Base-by-base conservation (phyloP, 495 filamentous ascomycete species). In the Talaromyces proteolyticus region DNA sequence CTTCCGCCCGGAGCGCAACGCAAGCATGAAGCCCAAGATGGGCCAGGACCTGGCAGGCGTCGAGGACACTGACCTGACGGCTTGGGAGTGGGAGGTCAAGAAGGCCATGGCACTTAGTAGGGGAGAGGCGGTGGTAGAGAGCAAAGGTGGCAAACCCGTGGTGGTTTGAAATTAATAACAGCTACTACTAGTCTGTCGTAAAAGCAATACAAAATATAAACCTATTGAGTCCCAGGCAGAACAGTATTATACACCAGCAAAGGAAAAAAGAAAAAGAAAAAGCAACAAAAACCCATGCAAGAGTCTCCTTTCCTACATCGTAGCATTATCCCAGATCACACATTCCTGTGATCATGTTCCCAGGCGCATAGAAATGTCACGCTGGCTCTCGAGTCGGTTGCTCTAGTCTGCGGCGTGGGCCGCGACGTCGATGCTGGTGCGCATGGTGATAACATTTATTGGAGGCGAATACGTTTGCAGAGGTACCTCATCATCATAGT, bases 1-100 rank as follows among this genome's bases (percentile, higher is more conserved):
- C 6, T 51, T 62, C 22, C 49, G 67, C 16, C 56, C 67, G 12
- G 44, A 49, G 23, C 25, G 48, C 26, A 48, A 51, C 17, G 57
- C 51, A 2, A 38, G 46, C 6, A 58, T 62, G 62, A 24, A 42
- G 29, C 29, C 29, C 29, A 34, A 34, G 29, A 34, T 34, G 29
- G 29, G 29, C 29, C 29, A 34, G 29, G 29, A 34, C 8, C 29
- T 34, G 29, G 29, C 29, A 2, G 29, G 29, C 4, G 29, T 34
- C 4, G 29, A 34, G 4, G 29, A 34, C 29, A 34, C 29, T 1
- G 29, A 34, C 29, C 29, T 34, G 29, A 34, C 29, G 29, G 29
- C 29, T 14, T 34, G 29, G 29, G 29, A 34, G 29, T 34, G 29
- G 29, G 29, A 34, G 29, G 29, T 34, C 29, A 34, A 34, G 29